Evolutionary conservation across 192 early-diverging fungal genomes (phyloP).

Genomic region (Geosiphon pyriformis): DNA sequence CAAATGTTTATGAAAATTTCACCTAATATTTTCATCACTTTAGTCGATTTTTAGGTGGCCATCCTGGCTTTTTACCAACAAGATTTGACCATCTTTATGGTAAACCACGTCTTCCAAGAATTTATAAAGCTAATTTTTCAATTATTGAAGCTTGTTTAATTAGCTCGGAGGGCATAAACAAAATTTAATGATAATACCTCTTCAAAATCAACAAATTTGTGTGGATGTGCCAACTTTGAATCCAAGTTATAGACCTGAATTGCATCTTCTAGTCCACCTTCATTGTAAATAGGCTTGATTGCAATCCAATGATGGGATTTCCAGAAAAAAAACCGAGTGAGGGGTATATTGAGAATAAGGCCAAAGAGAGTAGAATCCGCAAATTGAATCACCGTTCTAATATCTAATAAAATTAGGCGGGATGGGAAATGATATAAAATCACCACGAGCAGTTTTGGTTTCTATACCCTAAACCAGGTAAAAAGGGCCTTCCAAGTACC

Average conservation of each 20-base stretch:
- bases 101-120: not conserved
- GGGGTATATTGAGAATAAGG: conserved; percentile 12
- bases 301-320: conserved; percentile 21
- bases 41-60: too few relatives aligned
- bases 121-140: conserved; percentile 4
- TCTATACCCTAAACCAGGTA: not conserved
- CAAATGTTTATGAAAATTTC: too few relatives aligned
- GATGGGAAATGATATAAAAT: not conserved
- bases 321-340: not conserved
- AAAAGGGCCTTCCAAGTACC: conserved; percentile 2
- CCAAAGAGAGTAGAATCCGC: conserved; percentile 20
- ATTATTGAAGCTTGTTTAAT: not conserved
- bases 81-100: not conserved
- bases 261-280: not conserved
- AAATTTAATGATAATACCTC: not conserved
- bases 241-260: conserved; percentile 10
- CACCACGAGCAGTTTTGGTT: not conserved
- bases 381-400: conserved; percentile 20
- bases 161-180: not conserved
- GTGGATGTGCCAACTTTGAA: conserved; percentile 1
- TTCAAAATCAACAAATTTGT: conserved; percentile 3
- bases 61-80: conserved; percentile 5
- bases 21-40: too few relatives aligned
- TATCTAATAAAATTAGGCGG: conserved; percentile 12
- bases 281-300: conserved; percentile 7